A percentile compares a stretch with the other conserved stretches of the same genome.
phyloP scores from a whole-genome alignment of 1,284 basidiomycete species.

The Golubevia sp. region DNA sequence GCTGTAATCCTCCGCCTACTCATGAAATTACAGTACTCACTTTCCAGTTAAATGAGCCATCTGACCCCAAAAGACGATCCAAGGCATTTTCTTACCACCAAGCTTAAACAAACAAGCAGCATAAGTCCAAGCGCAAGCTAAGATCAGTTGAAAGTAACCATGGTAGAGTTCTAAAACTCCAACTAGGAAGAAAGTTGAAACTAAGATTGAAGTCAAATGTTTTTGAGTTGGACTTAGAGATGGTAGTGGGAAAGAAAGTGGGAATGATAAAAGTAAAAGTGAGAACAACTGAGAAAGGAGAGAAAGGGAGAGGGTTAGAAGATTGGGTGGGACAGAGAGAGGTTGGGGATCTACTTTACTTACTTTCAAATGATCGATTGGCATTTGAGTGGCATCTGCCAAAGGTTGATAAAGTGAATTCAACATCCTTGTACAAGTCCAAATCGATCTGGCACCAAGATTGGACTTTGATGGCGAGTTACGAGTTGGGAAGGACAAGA shows the following conservation, averaged over 20 bases:
- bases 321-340: too few species aligned
- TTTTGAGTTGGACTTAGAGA: slow-evolving; percentile 30
- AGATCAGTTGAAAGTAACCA: slow-evolving; percentile 54
- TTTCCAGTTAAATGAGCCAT: slow-evolving; percentile 56
- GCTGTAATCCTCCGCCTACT: too few species aligned
- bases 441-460: too few species aligned
- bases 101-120: slow-evolving; percentile 18
- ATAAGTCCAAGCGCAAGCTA: slow-evolving; percentile 6
- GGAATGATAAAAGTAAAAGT: slow-evolving; percentile 46
- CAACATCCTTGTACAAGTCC: too few species aligned
- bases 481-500: too few species aligned
- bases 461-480: too few species aligned
- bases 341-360: too few species aligned
- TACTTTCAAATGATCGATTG: too few species aligned
- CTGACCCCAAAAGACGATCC: slow-evolving; percentile 49
- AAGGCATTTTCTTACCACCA: slow-evolving; percentile 47
- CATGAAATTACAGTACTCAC: slow-evolving; percentile 3
- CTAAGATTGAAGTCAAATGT: slow-evolving; percentile 45
- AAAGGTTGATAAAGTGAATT: too few species aligned
- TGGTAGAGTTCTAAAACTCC: slow-evolving; percentile 43
- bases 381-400: too few species aligned
- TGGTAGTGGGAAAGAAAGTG: slow-evolving; percentile 42
- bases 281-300: slow-evolving; percentile 60
- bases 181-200: slow-evolving; percentile 48
- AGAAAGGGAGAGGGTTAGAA: too few species aligned